phyloP scores from a whole-genome alignment of 1,284 basidiomycete genomes.

The Austroboletus rostrupii region DNA sequence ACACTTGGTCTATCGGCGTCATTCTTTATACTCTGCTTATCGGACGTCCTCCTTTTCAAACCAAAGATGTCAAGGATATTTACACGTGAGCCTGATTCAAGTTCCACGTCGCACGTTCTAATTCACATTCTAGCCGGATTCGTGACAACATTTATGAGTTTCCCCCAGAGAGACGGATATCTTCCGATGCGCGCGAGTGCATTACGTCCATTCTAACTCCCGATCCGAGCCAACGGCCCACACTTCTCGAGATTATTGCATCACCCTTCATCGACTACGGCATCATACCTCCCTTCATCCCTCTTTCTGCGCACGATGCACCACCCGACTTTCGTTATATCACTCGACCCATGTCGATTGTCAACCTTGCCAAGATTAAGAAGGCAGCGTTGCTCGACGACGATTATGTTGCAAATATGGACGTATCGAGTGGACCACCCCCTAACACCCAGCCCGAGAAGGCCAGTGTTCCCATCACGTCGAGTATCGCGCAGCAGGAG shows the following conservation, averaged over 20 bases:
- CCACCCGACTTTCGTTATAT: slow-evolving; percentile 75
- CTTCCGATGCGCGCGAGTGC: slow-evolving; percentile 70
- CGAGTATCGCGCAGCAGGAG: slow-evolving; percentile 82
- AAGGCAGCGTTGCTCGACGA: slow-evolving; percentile 59
- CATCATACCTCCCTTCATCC: slow-evolving; percentile 78
- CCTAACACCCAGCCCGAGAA: slow-evolving; percentile 21
- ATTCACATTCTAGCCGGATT: slow-evolving; percentile 65
- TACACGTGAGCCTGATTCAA: slow-evolving; percentile 64
- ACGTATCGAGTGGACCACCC: slow-evolving; percentile 32
- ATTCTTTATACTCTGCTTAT: slow-evolving; percentile 94
- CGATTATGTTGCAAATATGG: slow-evolving; percentile 45
- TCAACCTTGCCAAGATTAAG: slow-evolving; percentile 68
- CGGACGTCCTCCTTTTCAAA: slow-evolving; percentile 96
- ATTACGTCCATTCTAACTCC: slow-evolving; percentile 85
- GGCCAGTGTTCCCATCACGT: slow-evolving; percentile 42
- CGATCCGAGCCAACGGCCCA: slow-evolving; percentile 77
- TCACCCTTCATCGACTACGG: slow-evolving; percentile 86
- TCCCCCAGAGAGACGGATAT: slow-evolving; percentile 74
- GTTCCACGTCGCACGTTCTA: slow-evolving; percentile 3
- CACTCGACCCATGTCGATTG: slow-evolving; percentile 55
- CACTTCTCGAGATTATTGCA: slow-evolving; percentile 80
- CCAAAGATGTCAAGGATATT: slow-evolving; percentile 93
- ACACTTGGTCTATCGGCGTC: slow-evolving; percentile 97
- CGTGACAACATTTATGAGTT: slow-evolving; percentile 94
- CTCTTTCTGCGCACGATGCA: slow-evolving; percentile 69